Base-by-base conservation (phyloP, 2,329 filamentous ascomycete genomes). In the Pseudodiploospora longispora region DNA sequence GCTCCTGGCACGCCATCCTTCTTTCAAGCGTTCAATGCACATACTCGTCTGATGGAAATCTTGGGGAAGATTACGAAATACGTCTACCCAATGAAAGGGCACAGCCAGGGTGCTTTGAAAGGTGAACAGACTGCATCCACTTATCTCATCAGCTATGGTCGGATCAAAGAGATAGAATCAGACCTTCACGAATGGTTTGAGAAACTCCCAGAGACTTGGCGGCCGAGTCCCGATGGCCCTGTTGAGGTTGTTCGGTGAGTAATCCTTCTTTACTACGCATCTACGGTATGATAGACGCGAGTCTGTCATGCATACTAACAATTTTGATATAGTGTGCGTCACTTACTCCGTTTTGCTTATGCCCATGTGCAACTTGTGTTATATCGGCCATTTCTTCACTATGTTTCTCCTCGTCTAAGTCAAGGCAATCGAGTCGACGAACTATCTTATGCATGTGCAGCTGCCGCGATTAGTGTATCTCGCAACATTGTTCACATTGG, bases 351-450 rank as follows among this genome's bases (percentile, higher is more conserved):
- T 32, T 83, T 93, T 62, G 78, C 82, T n/a, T 91, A 86, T 59
- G 85, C 84, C 2, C 85, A 91, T 56, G 84, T 89, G 5, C 87
- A 91, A 57, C 82, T 93, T 61, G 80, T 93, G 57, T 68, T 93
- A 2, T 93, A 93, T 56, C 74, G 87, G 12, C 87, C 87, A 0
- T 93, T 93, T 59, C 67, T 93, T 9, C 87, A 93, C 59, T 93
- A 91, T 53, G 81, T 88, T 10, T 88, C 86, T 6, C 80, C 80
- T 7, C 72, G 77, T 36, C 66, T 78, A 3, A 73, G 70, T 40
- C 68, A 71, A 41, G 71, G 70, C 7, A 78, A 71, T 50, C 69
- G 70, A 38, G 69, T 86, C n/a, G 85, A 90, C 54, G 82, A 88
- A 52, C 73, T 85, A 42, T 86, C 85, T 2, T 91, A 88, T 58